These are phyloP conservation scores for Fusarium oligoseptatum DNA, from an alignment of 2,329 filamentous ascomycete genomes.

Conservation along the genomic window DNA sequence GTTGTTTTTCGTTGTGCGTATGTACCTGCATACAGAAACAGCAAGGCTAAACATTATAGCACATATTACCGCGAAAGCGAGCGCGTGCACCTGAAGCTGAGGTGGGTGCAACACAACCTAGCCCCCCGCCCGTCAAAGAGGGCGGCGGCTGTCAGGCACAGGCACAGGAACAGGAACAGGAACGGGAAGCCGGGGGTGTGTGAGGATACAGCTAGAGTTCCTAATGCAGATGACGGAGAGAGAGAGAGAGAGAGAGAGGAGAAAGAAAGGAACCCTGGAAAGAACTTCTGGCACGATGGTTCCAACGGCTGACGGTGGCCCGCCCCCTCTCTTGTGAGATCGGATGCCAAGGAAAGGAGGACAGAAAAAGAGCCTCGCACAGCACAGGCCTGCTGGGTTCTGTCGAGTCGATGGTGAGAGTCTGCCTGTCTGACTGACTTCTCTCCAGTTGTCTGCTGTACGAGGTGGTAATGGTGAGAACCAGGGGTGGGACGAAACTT, in stretches of 20 bases:
- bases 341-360: conserved; percentile 45
- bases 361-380: conserved; percentile 30
- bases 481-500: conserved; percentile 31
- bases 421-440: not conserved
- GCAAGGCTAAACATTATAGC: not conserved
- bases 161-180: not conserved
- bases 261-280: not conserved
- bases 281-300: conserved; percentile 2
- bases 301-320: conserved; percentile 17
- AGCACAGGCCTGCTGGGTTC: conserved; percentile 19
- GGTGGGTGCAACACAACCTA: conserved; percentile 44
- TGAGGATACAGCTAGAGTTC: not conserved
- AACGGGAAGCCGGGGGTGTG: not conserved
- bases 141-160: conserved; percentile 26
- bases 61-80: conserved; percentile 26
- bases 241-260: not conserved
- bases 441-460: not conserved
- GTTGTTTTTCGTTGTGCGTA: not conserved
- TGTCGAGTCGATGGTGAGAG: not conserved
- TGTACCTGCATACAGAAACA: not conserved
- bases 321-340: conserved; percentile 33
- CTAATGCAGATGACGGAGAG: not conserved
- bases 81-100: conserved; percentile 46
- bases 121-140: conserved; percentile 29
- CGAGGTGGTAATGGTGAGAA: conserved; percentile 11